Percentiles rank a stretch among this genome's conserved stretches.
These are phyloP conservation scores for Colletotrichum cereale DNA, from an alignment of 2,329 filamentous ascomycete species.

Conservation along the genomic window DNA sequence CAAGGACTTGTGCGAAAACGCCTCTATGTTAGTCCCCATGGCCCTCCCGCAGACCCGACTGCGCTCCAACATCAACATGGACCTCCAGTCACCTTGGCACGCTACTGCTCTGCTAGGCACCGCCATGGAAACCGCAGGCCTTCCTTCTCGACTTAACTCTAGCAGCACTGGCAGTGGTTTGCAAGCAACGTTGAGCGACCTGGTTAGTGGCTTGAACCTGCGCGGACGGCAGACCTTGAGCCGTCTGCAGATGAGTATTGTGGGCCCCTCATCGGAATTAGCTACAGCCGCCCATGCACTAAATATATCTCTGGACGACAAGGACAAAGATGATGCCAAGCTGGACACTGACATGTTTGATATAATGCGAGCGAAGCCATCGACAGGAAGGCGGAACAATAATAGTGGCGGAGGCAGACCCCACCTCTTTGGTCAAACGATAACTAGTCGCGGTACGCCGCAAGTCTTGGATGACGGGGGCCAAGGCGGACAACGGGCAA, in stretches of 20 bases:
- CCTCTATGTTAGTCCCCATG: constrained; percentile 84
- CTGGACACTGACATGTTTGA: constrained; percentile 50
- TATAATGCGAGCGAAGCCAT: constrained; percentile 32
- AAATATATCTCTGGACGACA: constrained; percentile 45
- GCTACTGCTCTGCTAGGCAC: constrained; percentile 80
- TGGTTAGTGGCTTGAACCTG: constrained; percentile 77
- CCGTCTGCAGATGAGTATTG: constrained; percentile 76
- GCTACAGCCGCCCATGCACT: constrained; percentile 38
- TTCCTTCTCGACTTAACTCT: constrained; percentile 78
- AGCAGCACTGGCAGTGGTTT: constrained; percentile 49
- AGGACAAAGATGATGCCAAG: constrained; percentile 47
- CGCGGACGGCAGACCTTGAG: constrained; percentile 86
- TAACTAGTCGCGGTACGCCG: constrained; percentile 47
- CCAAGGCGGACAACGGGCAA: constrained; percentile 8
- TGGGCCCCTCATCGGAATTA: constrained; percentile 44
- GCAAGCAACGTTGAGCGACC: constrained; percentile 67
- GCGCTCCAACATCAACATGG: constrained; percentile 70
- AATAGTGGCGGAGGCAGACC: constrained; percentile 35
- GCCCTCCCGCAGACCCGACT: constrained; percentile 69
- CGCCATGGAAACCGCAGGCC: constrained; percentile 81
- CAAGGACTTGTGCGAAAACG: constrained; percentile 74
- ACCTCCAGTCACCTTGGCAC: constrained; percentile 80
- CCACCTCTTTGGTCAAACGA: constrained; percentile 59
- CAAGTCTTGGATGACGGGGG: constrained; percentile 37
- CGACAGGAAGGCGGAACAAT: constrained; percentile 32